These are phyloP conservation scores for Austropuccinia psidii DNA, from an alignment of 1,284 basidiomycete genomes.

Conservation along the genomic window DNA sequence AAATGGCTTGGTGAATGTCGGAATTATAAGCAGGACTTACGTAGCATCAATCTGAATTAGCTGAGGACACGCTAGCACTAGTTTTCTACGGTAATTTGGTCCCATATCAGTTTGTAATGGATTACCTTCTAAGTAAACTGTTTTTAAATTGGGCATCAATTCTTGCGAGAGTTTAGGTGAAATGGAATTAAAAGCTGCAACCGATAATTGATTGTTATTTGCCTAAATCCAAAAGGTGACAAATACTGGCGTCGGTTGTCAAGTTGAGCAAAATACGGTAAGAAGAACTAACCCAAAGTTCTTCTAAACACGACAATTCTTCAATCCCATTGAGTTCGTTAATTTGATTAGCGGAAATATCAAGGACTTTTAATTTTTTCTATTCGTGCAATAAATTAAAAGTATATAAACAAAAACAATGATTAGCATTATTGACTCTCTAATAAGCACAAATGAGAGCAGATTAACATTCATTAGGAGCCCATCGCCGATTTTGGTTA, in stretches of 20 bases:
- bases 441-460: neutral
- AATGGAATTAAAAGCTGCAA: conserved; percentile 41
- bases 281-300: conserved; percentile 44
- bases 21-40: conserved; percentile 30
- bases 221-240: conserved; percentile 3
- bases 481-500: conserved; percentile 38
- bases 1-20: too few species aligned
- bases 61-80: conserved; percentile 45
- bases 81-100: conserved; percentile 45
- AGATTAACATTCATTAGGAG: conserved; percentile 7
- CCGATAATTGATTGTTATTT: conserved; percentile 46
- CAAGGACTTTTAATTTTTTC: conserved; percentile 43
- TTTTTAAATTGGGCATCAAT: conserved; percentile 44
- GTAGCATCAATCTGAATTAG: conserved; percentile 48
- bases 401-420: too few species aligned
- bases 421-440: too few species aligned
- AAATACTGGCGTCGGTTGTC: neutral
- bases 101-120: conserved; percentile 45
- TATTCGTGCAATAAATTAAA: conserved; percentile 43
- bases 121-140: conserved; percentile 47
- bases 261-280: neutral
- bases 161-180: conserved; percentile 42
- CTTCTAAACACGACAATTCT: conserved; percentile 43
- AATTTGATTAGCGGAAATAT: conserved; percentile 46
- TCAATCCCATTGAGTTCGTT: conserved; percentile 42